Percentiles rank a stretch among this genome's conserved stretches.
These are phyloP conservation scores for Colletotrichum orbiculare DNA, from an alignment of 2,329 filamentous ascomycete species.

Conservation along the genomic window DNA sequence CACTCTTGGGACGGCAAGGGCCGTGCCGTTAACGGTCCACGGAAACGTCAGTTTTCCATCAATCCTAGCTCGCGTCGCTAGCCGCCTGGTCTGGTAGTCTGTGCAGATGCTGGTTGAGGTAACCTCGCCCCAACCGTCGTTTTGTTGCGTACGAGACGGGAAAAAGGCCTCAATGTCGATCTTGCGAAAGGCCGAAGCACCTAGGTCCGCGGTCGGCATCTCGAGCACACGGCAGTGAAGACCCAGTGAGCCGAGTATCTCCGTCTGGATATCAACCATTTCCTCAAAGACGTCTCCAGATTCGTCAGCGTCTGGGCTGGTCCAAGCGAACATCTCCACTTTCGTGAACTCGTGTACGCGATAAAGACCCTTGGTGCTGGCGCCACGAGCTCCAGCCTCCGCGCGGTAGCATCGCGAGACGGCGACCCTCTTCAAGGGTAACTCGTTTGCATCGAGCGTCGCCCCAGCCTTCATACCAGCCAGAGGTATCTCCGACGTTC, in stretches of 20 bases:
- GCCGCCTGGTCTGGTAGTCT: slow-evolving; percentile 89
- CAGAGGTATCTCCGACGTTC: slow-evolving; percentile 94
- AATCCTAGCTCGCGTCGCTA: slow-evolving; percentile 78
- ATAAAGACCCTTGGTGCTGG: slow-evolving; percentile 93
- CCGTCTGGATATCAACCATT: slow-evolving; percentile 86
- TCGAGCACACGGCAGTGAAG: slow-evolving; percentile 90
- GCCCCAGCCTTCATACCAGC: slow-evolving; percentile 88
- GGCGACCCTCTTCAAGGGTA: slow-evolving; percentile 85
- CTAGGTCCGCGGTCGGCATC: slow-evolving; percentile 90
- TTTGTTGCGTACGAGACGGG: slow-evolving; percentile 75
- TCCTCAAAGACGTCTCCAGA: slow-evolving; percentile 78
- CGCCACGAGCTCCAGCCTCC: slow-evolving; percentile 89
- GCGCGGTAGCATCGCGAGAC: slow-evolving; percentile 94
- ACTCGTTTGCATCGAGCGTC: slow-evolving; percentile 69
- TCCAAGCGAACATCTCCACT: slow-evolving; percentile 97
- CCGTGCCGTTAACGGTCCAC: slow-evolving; percentile 94
- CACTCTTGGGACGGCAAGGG: slow-evolving; percentile 89
- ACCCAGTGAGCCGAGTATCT: slow-evolving; percentile 81
- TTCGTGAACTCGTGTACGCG: slow-evolving; percentile 99
- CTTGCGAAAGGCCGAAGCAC: slow-evolving; percentile 88
- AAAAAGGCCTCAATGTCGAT: slow-evolving; percentile 95
- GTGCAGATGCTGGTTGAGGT: slow-evolving; percentile 92
- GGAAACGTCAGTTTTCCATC: slow-evolving; percentile 75
- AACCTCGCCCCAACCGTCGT: slow-evolving; percentile 90
- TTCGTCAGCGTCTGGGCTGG: slow-evolving; percentile 63